Base-by-base conservation (phyloP, 805 yeast genomes). In the Saccharomycopsis fodiens region DNA sequence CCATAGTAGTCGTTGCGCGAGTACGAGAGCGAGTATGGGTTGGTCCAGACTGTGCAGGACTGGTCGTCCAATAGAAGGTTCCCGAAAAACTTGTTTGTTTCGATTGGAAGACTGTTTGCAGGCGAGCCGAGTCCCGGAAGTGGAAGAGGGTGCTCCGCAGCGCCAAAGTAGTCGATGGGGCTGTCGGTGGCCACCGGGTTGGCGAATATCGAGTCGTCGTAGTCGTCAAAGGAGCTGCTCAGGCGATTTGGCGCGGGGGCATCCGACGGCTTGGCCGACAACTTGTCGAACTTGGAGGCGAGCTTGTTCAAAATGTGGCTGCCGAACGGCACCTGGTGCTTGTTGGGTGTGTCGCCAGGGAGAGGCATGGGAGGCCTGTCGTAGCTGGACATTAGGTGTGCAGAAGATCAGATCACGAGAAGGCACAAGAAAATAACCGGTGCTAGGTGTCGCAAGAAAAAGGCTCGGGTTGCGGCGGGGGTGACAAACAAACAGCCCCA, bases 61-160 rank as follows among this genome's bases (percentile, higher is more conserved):
- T 79, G 86, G 41, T 61, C 62, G 19, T 67, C 81, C 19, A 82
- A 64, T 52, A 79, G 63, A 56, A 83, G 57, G 59, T 85, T 85
- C 31, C 77, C 74, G 62, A 74, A 83, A 61, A 85, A 85, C 63
- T 83, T 85, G 67, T 85, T 85, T 20, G 95, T 86, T 56, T 79
- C 78, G 49, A 73, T 69, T 1, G 80, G 67, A 8, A 52, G 54
- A 29, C 62, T 72, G 42, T 62, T 57, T 34, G 56, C 56, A n/a
- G 53, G 40, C 10, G 55, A 50, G 17, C 52, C 59, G 29, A 23
- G 20, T 65, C 68, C 20, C 52, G 31, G 25, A 7, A 50, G 17
- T 20, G 46, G 44, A 15, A 50, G 23, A 12, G 51, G 46, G 41
- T 22, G 57, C 52, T 44, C 50, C 42, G 55, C 59, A 15, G 57